phyloP scores from a whole-genome alignment of 805 yeast species.

The Starmerella stigmatis region DNA sequence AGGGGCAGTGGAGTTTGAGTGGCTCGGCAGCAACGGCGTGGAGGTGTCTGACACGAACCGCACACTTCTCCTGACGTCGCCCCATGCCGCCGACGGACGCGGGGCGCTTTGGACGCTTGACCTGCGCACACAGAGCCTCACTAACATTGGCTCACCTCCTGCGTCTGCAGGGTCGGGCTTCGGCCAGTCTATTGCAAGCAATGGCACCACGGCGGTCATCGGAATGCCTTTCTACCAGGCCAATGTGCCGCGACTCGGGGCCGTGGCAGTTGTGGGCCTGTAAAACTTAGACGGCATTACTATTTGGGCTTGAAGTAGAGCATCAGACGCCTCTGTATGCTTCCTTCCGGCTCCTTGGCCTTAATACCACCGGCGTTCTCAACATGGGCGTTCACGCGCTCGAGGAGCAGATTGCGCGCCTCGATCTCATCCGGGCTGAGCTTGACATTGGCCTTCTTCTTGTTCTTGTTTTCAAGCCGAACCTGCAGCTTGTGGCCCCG shows the following conservation, averaged over 20 bases:
- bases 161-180: constrained; percentile 33
- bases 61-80: constrained; percentile 35
- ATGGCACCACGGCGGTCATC: constrained; percentile 16
- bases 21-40: constrained; percentile 32
- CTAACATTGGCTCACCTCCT: constrained; percentile 24
- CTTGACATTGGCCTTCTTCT: constrained; percentile 8
- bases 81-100: constrained; percentile 34
- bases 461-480: constrained; percentile 21
- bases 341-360: constrained; percentile 24
- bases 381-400: constrained; percentile 21
- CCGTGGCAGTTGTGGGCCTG: constrained; percentile 6
- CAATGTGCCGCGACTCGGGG: constrained; percentile 9
- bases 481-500: constrained; percentile 28
- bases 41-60: constrained; percentile 11
- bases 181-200: constrained; percentile 34
- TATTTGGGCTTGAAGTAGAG: constrained; percentile 18
- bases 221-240: constrained; percentile 27
- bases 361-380: constrained; percentile 24
- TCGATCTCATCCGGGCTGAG: constrained; percentile 26
- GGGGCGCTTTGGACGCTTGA: constrained; percentile 41
- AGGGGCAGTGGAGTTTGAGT: constrained; percentile 22
- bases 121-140: constrained; percentile 25
- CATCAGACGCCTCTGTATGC: constrained; percentile 20
- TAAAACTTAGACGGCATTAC: neutral
- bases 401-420: constrained; percentile 25